Base-by-base conservation (phyloP, 129 eudicot genomes). In the Centella asiatica region DNA sequence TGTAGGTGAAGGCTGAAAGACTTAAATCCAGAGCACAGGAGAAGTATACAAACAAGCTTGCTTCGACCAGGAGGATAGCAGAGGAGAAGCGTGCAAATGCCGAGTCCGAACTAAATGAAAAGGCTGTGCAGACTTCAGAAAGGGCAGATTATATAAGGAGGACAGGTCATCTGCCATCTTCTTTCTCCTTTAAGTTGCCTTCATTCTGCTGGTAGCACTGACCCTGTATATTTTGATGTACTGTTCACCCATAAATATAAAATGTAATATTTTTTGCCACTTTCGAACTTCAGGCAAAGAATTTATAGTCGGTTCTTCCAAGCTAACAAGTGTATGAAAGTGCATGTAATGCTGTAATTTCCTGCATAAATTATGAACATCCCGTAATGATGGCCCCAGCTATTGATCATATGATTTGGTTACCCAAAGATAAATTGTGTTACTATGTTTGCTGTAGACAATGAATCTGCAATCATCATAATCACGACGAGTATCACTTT, bases 61-160 rank as follows among this genome's bases (percentile, higher is more conserved):
- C 97, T 14, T 71, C 95, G 13, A 68, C 95, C 0, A 74, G 89
- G 62, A 81, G 95, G 60, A 81, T 90, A 57, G 97, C 95, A 14
- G 97, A 90, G 69, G 97, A 90, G 56, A 86, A 83, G 52, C 82
- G 95, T 2, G 95, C 93, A 28, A 83, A 81, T 77, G 94, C 97
- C 1, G 95, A 83, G 68, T 88, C 94, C 9, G 75, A 86, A 69
- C 73, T 90, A 44, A 83, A 84, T 37, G 95, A 90, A 66, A 82
- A 90, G 13, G 85, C 94, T 4, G 84, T 83, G 56, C 82, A 67
- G 62, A 90, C 93, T 13, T 90, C 97, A 57, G 95, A 90, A 74
- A 78, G 71, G 53, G 94, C 93, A 19, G 94, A 90, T 75, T 90
- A 83, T 73, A 90, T 90, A 60, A 81, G 87, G 76, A 83, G 97